Conservation (phyloP, 2,329 filamentous ascomycete species). For the Monilinia fructigena region DNA sequence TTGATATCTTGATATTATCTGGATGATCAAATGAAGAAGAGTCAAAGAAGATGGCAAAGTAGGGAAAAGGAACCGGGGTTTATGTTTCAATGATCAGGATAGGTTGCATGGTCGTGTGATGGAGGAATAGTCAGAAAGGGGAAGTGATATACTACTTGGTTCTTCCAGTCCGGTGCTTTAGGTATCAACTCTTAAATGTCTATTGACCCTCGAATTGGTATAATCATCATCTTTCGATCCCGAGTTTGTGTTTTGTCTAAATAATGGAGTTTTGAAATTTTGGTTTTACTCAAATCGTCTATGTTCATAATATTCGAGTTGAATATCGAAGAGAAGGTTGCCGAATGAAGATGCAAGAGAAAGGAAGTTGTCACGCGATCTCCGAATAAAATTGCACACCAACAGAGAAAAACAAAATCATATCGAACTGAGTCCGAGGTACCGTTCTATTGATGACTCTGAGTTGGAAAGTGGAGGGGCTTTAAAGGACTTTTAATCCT, state of each 20-base stretch:
- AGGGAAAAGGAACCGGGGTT: background rate
- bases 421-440: too few species aligned
- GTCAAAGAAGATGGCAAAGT: background rate
- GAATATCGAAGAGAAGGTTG: background rate
- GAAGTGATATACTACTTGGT: background rate
- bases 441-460: too few species aligned
- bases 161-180: background rate
- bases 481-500: too few species aligned
- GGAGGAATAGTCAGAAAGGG: background rate
- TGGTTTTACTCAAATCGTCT: background rate
- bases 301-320: background rate
- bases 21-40: background rate
- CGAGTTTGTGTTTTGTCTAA: background rate
- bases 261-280: background rate
- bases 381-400: too few species aligned
- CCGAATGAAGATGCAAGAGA: background rate
- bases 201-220: background rate
- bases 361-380: background rate
- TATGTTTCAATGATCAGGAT: background rate
- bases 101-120: constrained; percentile 9
- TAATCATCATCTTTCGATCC: background rate
- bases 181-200: background rate
- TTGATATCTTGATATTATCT: background rate
- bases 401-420: too few species aligned
- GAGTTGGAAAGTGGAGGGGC: too few species aligned